Base-by-base conservation (phyloP, 2,329 filamentous ascomycete genomes). In the Rhynchosporium agropyri region DNA sequence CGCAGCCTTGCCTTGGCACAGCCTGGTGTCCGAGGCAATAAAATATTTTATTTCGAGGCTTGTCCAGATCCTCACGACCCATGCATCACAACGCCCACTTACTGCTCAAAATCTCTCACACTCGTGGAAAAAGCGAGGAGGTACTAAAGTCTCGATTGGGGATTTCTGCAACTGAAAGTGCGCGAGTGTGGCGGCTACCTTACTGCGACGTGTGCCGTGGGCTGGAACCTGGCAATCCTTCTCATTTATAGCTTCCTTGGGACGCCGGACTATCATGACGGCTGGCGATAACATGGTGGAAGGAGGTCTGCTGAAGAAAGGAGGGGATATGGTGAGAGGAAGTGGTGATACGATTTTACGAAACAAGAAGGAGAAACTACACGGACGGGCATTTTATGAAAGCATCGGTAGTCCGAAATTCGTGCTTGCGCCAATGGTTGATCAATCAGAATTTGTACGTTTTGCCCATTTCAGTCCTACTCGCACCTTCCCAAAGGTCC, bases 401-500 rank as follows among this genome's bases (percentile, higher is more conserved):
- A 96, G 91, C 74, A 89, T 99, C 65, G 95, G 95, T 28, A 93
- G 89, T 64, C 95, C 95, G 1, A 97, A 91, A 77, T 88, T 90
- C 68, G 86, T 99, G 36, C 84, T 99, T 61, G 95, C 95, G 40
- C 95, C 95, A 42, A 99, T 99, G 95, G 95, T 99, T 28, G 94
- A 99, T 74, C 91, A 97, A 76, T 97, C 92, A 38, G 95, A 99
- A 80, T 97, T 98, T 80, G 93, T 97, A 81, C 68, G 89, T 80
- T 51, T 63, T 45, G 48, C 51, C 33, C 38, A 40, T 26, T 7
- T 3, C 20, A 10, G n/a, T 7, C 9, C 42, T 4, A 12, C 36
- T 40, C 42, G 15, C 10, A 20, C 13, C 15, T 15, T 46, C 4
- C 4, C n/a, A 26, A 1, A 20, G n/a, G 7, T n/a, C 15, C 3